phyloP scores from a whole-genome alignment of 148 eudicot genomes.

The Chenopodium album region DNA sequence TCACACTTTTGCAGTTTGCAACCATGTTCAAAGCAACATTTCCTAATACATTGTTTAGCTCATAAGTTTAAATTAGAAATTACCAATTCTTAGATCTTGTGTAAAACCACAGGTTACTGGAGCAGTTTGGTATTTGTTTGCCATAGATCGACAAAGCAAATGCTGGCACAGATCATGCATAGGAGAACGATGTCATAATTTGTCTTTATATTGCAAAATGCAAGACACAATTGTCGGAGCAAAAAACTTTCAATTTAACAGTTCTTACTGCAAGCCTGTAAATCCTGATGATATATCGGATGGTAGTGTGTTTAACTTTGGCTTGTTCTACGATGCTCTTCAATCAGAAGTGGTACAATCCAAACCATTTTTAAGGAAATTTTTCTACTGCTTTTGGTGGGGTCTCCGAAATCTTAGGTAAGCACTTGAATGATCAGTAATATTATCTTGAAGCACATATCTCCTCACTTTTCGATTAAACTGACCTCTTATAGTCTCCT shows the following conservation, averaged over 20 bases:
- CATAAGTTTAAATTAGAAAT: background rate
- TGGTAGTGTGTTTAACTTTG: conserved; percentile 54
- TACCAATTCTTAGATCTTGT: background rate
- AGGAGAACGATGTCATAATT: conserved; percentile 20
- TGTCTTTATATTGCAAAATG: conserved; percentile 43
- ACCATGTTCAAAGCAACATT: background rate
- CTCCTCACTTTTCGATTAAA: background rate
- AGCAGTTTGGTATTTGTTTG: conserved; percentile 76
- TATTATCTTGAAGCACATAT: background rate
- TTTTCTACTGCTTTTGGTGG: conserved; percentile 91
- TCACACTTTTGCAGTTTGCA: background rate
- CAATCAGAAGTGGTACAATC: conserved; percentile 45
- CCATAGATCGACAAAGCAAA: conserved; percentile 53
- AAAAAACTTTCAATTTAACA: conserved; percentile 11
- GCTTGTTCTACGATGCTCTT: conserved; percentile 67
- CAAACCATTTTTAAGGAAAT: conserved; percentile 47
- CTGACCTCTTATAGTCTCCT: background rate
- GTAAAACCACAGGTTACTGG: conserved; percentile 54
- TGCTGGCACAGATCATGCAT: conserved; percentile 66
- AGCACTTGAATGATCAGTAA: background rate
- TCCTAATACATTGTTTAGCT: background rate
- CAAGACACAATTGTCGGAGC: no score
- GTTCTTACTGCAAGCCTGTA: conserved; percentile 38
- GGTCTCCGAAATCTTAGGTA: conserved; percentile 80
- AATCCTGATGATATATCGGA: conserved; percentile 32